Base-by-base conservation (phyloP, 176 grass and related monocot species). In the Aechmea fasciata region DNA sequence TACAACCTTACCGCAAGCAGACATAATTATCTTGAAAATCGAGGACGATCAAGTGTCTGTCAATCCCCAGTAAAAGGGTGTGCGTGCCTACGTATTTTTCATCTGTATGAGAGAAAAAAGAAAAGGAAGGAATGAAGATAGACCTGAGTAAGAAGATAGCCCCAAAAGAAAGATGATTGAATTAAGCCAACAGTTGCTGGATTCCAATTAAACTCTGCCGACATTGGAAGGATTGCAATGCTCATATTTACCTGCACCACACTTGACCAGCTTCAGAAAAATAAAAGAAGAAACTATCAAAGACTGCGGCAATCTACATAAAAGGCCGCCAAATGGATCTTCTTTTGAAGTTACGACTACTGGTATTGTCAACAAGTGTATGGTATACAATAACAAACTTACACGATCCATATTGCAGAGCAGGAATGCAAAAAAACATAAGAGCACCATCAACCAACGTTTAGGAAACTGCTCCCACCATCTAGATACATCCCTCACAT, bases 121-220 rank as follows among this genome's bases (percentile, higher is more conserved):
- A 7, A 5, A 18, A 19, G 17, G 15, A 19, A 61, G 17, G 14
- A 19, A 64, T 19, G 78, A 81, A 17, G 69, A 82, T 25, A 57
- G 41, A 97, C 94, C 89, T 97, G 94, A 52, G 89, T 92, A 52
- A 97, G 89, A 73, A 97, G 89, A 74, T 97, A 97, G 14, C 94
- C 94, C 94, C 94, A 97, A 64, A 97, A 97, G 77, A 97, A 97
- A 48, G 94, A 97, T 17, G 94, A 97, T 77, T 97, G 89, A 75
- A 97, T 92, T 48, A 97, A 51, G 71, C 94, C 94, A 69, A 97
- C 87, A 51, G 94, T 97, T 26, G 89, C 84, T 57, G 94, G 82
- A 74, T 63, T 92, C 93, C 94, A 97, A 74, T 82, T 67, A 67
- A 81, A 97, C 63, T 97, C 84, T 73, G 70, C 41, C 13, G 94